phyloP scores from a whole-genome alignment of 805 yeast species.

The Yamadazyma akitaensis region DNA sequence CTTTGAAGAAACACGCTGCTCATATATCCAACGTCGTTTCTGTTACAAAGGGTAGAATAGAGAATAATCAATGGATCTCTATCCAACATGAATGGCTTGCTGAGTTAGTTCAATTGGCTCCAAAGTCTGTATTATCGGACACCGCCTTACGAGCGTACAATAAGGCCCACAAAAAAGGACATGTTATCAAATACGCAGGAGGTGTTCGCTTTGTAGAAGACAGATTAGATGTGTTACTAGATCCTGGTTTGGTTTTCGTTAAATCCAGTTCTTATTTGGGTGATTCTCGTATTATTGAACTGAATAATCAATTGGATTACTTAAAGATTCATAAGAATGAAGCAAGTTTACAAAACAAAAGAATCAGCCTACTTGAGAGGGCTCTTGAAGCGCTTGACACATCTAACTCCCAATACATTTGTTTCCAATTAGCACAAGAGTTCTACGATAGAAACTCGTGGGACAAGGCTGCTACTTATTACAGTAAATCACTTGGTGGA shows the following conservation, averaged over 20 bases:
- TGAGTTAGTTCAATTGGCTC: slow-evolving; percentile 49
- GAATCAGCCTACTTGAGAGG: slow-evolving; percentile 6
- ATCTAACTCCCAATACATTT: slow-evolving; percentile 2
- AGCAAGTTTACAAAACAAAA: slow-evolving; percentile 1
- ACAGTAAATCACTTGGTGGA: slow-evolving; percentile 1
- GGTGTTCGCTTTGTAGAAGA: slow-evolving; percentile 30
- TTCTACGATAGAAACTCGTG: slow-evolving; percentile 20
- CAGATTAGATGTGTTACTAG: slow-evolving; percentile 22
- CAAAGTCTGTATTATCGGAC: slow-evolving; percentile 32
- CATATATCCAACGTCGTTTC: slow-evolving; percentile 53
- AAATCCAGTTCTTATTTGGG: slow-evolving; percentile 4
- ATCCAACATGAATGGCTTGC: slow-evolving; percentile 68
- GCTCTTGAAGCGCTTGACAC: not conserved
- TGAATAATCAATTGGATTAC: slow-evolving; percentile 9
- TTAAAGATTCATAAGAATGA: not conserved
- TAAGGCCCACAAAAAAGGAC: slow-evolving; percentile 14
- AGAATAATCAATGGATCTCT: slow-evolving; percentile 48
- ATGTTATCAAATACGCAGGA: slow-evolving; percentile 24
- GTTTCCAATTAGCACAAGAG: slow-evolving; percentile 30
- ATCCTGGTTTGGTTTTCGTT: slow-evolving; percentile 28
- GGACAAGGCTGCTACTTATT: slow-evolving; percentile 18
- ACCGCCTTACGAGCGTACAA: slow-evolving; percentile 12
- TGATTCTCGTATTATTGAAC: not conserved
- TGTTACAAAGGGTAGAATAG: slow-evolving; percentile 6
- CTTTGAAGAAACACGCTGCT: slow-evolving; percentile 59